Evolutionary conservation across 2,329 filamentous ascomycete genomes (phyloP), one percentile per base, ranked within the genome.

Genomic region (Neofusicoccum sp.): DNA sequence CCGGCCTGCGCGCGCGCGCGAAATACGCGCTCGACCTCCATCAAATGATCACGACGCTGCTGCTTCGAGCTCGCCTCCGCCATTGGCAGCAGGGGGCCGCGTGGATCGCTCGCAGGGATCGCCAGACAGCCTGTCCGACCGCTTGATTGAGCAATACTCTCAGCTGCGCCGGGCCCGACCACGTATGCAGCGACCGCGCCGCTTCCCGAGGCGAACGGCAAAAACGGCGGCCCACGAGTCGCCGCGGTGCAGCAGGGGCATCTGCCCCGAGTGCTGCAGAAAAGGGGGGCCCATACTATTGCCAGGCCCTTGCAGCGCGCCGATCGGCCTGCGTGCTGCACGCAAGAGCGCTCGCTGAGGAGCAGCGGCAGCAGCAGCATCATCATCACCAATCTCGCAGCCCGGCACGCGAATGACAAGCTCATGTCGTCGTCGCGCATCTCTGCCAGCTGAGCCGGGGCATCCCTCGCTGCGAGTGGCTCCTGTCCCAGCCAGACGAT

Each of bases 41-140:
- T 43, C 51, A 56, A 56, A n/a, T 44, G 51, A 26, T 56, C 51
- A 41, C 36, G 28, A 41, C 51, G 51, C 28, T 59, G 28, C 57
- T 49, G 44, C 44, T 49, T 59, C 45, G 57, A 59, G 57, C 57
- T 14, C 16, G n/a, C 49, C 57, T 59, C 57, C 57, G 57, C 28
- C 57, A 31, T 49, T 38, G 33, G 33, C 20, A 41, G 44, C 54
- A 49, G 43, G 54, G 54, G 43, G 33, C 36, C 24, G 44, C 57
- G 33, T 47, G 57, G 57, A 59, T 59, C 57, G 44, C 57, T 59
- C 57, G 57, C 57, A 47, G 45, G 57, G 57, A 59, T 59, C 44
- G 57, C 44, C 38, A 56, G 30, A 56, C 51, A 30, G 51, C 36
- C 51, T 56, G 24, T 49, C 44, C 57, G 43, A 43, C 57, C 57